A percentile compares a stretch with the other conserved stretches of the same genome.
Evolutionary conservation across 2,329 filamentous ascomycete genomes (phyloP).

Genomic region (Teratosphaeria gauchensis): DNA sequence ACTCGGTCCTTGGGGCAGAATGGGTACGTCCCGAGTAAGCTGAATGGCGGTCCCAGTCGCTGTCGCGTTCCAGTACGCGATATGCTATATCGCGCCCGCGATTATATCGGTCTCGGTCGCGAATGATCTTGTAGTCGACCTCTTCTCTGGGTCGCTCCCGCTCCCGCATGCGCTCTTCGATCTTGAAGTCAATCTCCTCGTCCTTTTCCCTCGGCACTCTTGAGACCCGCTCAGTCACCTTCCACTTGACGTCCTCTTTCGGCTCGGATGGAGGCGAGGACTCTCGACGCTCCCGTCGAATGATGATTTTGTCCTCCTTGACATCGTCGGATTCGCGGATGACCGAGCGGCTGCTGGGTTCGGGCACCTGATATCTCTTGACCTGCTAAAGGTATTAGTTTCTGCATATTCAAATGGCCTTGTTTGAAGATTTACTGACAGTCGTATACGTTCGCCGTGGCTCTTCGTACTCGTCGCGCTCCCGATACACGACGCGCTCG

Average conservation of each 20-base stretch:
- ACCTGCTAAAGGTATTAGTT: conserved; percentile 23
- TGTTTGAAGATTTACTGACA: neutral
- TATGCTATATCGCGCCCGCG: conserved; percentile 24
- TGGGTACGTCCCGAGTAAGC: neutral
- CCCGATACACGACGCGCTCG: conserved; percentile 31
- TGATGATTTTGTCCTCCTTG: conserved; percentile 40
- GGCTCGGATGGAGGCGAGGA: conserved; percentile 5
- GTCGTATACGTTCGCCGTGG: conserved; percentile 36
- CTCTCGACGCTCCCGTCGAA: conserved; percentile 32
- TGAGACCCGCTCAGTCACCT: neutral
- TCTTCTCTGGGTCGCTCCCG: conserved; percentile 14
- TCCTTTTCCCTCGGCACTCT: conserved; percentile 5
- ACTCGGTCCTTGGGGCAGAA: conserved; percentile 25
- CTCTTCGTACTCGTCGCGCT: conserved; percentile 33
- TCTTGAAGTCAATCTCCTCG: conserved; percentile 16
- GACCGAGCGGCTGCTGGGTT: conserved; percentile 26
- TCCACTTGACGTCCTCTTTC: conserved; percentile 2
- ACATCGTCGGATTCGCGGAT: conserved; percentile 24
- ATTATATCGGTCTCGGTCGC: conserved; percentile 20
- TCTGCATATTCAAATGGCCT: neutral
- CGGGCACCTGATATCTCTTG: conserved; percentile 50
- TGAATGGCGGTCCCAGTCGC: conserved; percentile 11
- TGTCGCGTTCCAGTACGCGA: conserved; percentile 24
- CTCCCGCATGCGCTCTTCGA: conserved; percentile 13
- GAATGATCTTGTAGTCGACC: conserved; percentile 25